Evolutionary conservation across 2,329 filamentous ascomycete species (phyloP).

Genomic region (Verticillium zaregamsianum): DNA sequence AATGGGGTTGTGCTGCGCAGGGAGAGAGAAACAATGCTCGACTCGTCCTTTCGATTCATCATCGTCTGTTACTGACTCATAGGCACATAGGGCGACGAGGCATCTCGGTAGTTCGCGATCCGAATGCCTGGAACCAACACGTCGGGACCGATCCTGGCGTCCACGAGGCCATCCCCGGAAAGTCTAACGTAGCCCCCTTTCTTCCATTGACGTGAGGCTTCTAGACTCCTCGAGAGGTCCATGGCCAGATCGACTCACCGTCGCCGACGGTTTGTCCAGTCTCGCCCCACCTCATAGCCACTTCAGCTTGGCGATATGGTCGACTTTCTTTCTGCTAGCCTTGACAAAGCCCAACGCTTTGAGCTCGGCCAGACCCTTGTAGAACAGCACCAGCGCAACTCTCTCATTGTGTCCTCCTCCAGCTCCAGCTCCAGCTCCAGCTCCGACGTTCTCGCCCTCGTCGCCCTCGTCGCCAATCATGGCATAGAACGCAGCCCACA

Average conservation of each 20-base stretch:
- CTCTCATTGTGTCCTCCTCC: slow-evolving; percentile 45
- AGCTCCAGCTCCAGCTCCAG: slow-evolving; percentile 27
- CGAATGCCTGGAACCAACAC: background rate
- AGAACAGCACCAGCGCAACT: slow-evolving; percentile 71
- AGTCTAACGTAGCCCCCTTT: background rate
- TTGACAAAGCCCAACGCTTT: slow-evolving; percentile 84
- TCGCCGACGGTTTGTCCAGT: background rate
- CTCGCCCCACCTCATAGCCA: slow-evolving; percentile 49
- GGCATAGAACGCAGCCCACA: slow-evolving; percentile 73
- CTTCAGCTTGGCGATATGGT: slow-evolving; percentile 88
- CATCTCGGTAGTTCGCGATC: background rate
- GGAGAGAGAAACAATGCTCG: too few relatives aligned
- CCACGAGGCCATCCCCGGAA: background rate
- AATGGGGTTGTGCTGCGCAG: too few relatives aligned
- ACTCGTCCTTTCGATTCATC: too few relatives aligned
- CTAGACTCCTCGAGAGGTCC: background rate
- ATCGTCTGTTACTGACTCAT: too few relatives aligned
- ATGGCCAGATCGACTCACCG: background rate
- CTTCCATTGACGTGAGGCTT: background rate
- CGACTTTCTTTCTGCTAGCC: slow-evolving; percentile 82
- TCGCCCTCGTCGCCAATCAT: slow-evolving; percentile 46
- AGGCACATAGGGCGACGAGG: too few relatives aligned
- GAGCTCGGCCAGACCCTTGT: slow-evolving; percentile 79
- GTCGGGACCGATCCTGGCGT: background rate
- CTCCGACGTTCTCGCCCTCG: slow-evolving; percentile 23